These are phyloP conservation scores for Penicillium alfredii DNA, from an alignment of 495 filamentous ascomycete species.

Conservation along the genomic window DNA sequence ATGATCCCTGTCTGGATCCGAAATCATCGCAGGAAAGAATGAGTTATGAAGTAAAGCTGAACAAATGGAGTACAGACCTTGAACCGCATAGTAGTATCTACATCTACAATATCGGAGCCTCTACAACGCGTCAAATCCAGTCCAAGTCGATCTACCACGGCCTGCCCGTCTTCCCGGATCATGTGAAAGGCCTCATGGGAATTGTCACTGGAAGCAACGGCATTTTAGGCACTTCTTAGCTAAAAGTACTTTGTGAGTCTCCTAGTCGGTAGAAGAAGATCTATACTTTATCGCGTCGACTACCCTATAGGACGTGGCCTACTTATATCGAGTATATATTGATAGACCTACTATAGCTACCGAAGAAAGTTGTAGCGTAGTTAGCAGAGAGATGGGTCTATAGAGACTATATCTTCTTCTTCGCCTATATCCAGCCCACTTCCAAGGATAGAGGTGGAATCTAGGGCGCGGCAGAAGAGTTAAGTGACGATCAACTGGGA, in stretches of 20 bases:
- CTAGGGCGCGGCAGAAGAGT: slow-evolving; percentile 42
- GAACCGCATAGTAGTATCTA: too few species aligned
- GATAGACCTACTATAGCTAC: slow-evolving; percentile 40
- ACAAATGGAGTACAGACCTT: too few species aligned
- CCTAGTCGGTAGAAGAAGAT: slow-evolving; percentile 48
- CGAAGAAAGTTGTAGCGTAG: slow-evolving; percentile 32
- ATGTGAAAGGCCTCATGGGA: slow-evolving; percentile 38
- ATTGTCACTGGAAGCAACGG: slow-evolving; percentile 51
- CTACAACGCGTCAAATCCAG: slow-evolving; percentile 6
- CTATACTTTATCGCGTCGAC: slow-evolving; percentile 39
- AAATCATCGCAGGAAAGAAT: too few species aligned
- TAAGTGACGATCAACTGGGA: slow-evolving; percentile 38
- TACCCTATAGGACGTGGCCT: slow-evolving; percentile 25
- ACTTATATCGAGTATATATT: slow-evolving; percentile 40
- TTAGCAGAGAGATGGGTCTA: slow-evolving; percentile 29
- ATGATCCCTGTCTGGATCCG: too few species aligned
- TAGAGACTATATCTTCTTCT: slow-evolving; percentile 51
- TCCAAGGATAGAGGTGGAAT: slow-evolving; percentile 31
- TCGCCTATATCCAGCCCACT: slow-evolving; percentile 46
- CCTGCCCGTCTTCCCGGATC: slow-evolving; percentile 37
- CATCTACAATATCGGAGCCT: background rate
- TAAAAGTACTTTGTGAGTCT: slow-evolving; percentile 37
- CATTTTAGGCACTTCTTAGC: slow-evolving; percentile 44
- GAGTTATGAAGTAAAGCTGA: too few species aligned
- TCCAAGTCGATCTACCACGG: slow-evolving; percentile 20